Base-by-base conservation (phyloP, 225 moss, liverwort and hornwort species). In the Bryum argenteum region DNA sequence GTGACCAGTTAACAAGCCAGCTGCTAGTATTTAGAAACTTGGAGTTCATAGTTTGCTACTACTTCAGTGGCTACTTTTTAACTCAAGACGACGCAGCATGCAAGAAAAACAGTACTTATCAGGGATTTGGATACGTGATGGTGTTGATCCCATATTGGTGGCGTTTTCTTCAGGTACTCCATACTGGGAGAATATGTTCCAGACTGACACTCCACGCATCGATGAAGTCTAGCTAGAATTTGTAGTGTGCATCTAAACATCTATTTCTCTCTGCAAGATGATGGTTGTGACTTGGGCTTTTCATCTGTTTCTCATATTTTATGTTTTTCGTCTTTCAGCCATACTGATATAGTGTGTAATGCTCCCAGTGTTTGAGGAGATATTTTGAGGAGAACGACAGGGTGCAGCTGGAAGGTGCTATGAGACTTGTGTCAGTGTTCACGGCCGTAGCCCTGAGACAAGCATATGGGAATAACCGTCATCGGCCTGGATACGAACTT, bases 1-100 rank as follows among this genome's bases (percentile, higher is more conserved):
- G 85, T 55, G 91, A 91, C 71, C 91, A 94, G 70, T 84, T 91
- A 43, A 90, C 89, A 39, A 91, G 94, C 76, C 89, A 94, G 75
- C 84, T 93, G 63, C 6, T 78, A 8, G 54, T 70, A 19, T 81
- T 90, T 18, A 76, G 90, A 76, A 89, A 92, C 48, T 44, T 91
- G 55, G 80, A 91, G 64, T 89, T 78, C 38, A 70, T 89, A 40
- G 18, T 77, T 48, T 92, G 91, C 76, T 92, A 85, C 79, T 94
- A 87, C 54, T 10, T 78, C 5, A 78, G 85, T 43, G 92, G 89
- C 40, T 84, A 74, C 62, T 89, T 90, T 55, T 69, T 72, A 1
- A 81, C 69, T 60, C 69, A 58, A 70, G 11, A 11, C 4, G 72
- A 78, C 67, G 43, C n/a, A 71, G 18, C 63, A 68, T 90, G 89